Evolutionary conservation across 495 filamentous ascomycete species (phyloP), one percentile per base, ranked within the genome.

Genomic region (Elasticomyces elasticus): DNA sequence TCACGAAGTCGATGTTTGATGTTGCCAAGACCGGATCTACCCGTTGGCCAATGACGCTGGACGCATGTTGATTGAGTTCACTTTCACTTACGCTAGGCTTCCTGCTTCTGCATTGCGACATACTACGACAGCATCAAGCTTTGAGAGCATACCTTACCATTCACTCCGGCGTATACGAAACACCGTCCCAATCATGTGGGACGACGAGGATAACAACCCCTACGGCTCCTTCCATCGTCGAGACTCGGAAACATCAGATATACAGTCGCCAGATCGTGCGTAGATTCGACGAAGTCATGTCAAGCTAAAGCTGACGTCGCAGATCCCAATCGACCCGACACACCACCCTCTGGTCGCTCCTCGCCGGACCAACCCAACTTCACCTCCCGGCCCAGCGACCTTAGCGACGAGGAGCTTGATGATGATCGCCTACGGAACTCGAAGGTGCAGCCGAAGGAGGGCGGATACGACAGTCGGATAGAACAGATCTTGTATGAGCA

Each of bases 401-500:
- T 78, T 40, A 83, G 74, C 59, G 77, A 83, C 63, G 81, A 84
- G 45, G 81, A 79, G 26, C 73, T 76, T 42, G 73, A 74, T 51
- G 74, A 85, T 53, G 79, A 81, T 22, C 27, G 51, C 20, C 24
- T 53, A 19, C 25, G 71, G 72, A 41, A 64, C 61, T 42, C 63
- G 54, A 37, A 71, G 71, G 51, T 66, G 2, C 54, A 61, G 44
- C 79, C 81, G 41, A 92, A 88, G 71, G 86, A 85, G 51, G 82
- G 85, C 47, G 87, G 85, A 15, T 98, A 97, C 63, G 86, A 89
- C 64, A 96, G 91, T 62, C 83, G 94, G 17, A 87, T 97, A 35
- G 91, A 97, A 68, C 91, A 95, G 71, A 88, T 94, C 46, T 81
- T 98, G 33, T 94, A 95, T 66, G 92, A 98, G 71, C 86, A 94